A percentile compares a stretch with the other conserved stretches of the same genome.
Evolutionary conservation across 805 yeast species (phyloP).

Genomic region (Saccharomycopsis microspora): DNA sequence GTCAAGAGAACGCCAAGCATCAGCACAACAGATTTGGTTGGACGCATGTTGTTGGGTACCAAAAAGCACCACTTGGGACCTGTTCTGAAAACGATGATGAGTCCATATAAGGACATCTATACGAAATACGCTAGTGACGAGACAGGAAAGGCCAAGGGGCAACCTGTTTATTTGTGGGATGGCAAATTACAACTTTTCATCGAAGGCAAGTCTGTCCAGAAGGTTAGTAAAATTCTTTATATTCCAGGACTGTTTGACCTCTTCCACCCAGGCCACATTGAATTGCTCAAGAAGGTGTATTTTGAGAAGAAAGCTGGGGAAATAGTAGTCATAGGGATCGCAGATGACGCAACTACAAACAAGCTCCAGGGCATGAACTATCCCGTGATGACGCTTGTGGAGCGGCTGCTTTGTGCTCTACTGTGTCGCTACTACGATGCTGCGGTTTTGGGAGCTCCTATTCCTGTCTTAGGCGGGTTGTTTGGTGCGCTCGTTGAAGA

Average conservation of each 20-base stretch:
- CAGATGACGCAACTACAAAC: slow-evolving; percentile 47
- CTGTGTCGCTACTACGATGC: slow-evolving; percentile 83
- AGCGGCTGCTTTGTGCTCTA: slow-evolving; percentile 76
- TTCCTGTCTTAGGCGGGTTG: slow-evolving; percentile 31
- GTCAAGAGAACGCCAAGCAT: slow-evolving; percentile 92
- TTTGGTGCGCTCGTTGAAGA: slow-evolving; percentile 25
- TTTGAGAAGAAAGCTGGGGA: slow-evolving; percentile 29
- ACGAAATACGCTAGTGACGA: slow-evolving; percentile 47
- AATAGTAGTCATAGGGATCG: slow-evolving; percentile 56
- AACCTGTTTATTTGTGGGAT: slow-evolving; percentile 40
- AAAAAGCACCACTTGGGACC: slow-evolving; percentile 44
- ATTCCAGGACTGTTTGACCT: slow-evolving; percentile 84
- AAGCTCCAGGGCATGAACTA: slow-evolving; percentile 47
- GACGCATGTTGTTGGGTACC: slow-evolving; percentile 62
- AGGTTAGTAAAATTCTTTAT: slow-evolving; percentile 27
- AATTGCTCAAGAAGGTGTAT: slow-evolving; percentile 43
- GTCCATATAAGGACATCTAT: slow-evolving; percentile 20
- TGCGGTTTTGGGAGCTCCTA: slow-evolving; percentile 61
- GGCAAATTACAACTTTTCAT: slow-evolving; percentile 14
- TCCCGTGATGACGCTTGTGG: slow-evolving; percentile 82
- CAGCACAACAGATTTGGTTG: slow-evolving; percentile 89
- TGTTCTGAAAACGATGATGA: slow-evolving; percentile 20
- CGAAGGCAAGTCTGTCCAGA: not conserved
- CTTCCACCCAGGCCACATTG: slow-evolving; percentile 89
- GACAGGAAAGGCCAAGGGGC: slow-evolving; percentile 48